phyloP scores from a whole-genome alignment of 495 filamentous ascomycete species.

The Xylaria bambusicola region DNA sequence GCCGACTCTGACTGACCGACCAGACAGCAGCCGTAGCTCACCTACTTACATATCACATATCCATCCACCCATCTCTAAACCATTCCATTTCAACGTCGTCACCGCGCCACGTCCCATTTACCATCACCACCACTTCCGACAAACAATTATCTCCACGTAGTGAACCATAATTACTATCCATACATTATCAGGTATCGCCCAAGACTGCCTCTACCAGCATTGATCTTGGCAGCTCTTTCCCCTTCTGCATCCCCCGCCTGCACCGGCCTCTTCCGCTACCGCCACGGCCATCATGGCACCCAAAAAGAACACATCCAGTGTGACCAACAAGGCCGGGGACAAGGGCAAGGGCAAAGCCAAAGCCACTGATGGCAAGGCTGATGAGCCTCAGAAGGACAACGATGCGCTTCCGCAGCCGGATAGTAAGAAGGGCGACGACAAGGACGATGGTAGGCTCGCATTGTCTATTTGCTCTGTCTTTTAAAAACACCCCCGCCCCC shows the following conservation, averaged over 20 bases:
- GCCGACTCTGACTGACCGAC: no score
- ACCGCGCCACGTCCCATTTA: background rate
- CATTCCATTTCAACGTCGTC: conserved; percentile 1
- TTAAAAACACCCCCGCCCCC: no score
- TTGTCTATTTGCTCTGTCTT: conserved; percentile 8
- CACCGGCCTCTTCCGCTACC: conserved; percentile 2
- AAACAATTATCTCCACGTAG: no score
- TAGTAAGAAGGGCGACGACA: conserved; percentile 72
- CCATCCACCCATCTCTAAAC: background rate
- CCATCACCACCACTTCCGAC: background rate
- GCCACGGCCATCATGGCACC: conserved; percentile 69
- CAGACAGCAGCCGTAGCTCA: no score
- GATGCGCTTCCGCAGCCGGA: conserved; percentile 66
- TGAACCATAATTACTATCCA: no score
- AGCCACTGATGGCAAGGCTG: conserved; percentile 65
- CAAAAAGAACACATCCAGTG: conserved; percentile 81
- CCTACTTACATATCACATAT: no score
- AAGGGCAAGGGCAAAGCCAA: conserved; percentile 97
- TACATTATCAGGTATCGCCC: no score
- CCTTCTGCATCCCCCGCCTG: no score
- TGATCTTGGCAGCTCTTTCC: no score
- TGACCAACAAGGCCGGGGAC: conserved; percentile 92
- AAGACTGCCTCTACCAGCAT: no score
- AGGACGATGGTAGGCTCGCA: conserved; percentile 46
- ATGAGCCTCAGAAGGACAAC: conserved; percentile 66